A percentile compares a stretch with the other conserved stretches of the same genome.
Evolutionary conservation across 345 rosid species (phyloP).

Genomic region (Euclidium syriacum): DNA sequence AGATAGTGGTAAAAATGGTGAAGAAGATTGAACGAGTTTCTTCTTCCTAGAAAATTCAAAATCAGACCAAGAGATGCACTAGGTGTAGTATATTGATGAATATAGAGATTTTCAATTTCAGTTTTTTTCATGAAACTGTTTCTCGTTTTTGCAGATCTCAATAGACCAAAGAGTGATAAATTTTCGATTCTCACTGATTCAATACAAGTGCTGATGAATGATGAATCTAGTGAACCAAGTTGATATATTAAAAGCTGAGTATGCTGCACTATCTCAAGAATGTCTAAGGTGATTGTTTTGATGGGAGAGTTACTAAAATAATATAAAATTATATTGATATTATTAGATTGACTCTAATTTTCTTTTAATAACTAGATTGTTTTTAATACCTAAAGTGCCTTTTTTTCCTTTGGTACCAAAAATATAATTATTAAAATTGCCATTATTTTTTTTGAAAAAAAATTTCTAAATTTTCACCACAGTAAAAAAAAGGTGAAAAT

Average conservation of each 20-base stretch:
- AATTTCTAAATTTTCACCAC: too few relatives aligned
- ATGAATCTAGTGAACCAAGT: constrained; percentile 56
- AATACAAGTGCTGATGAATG: constrained; percentile 41
- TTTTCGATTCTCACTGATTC: constrained; percentile 52
- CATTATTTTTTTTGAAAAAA: too few relatives aligned
- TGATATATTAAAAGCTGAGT: constrained; percentile 39
- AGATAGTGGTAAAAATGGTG: constrained; percentile 35
- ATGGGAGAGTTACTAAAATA: too few relatives aligned
- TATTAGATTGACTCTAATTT: too few relatives aligned
- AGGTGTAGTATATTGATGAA: constrained; percentile 18
- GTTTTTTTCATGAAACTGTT: neutral
- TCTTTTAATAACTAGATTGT: too few relatives aligned
- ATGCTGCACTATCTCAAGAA: constrained; percentile 50
- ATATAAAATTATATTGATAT: too few relatives aligned
- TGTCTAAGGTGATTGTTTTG: constrained; percentile 56
- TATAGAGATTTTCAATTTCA: neutral
- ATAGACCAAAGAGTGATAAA: constrained; percentile 59
- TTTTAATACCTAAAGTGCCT: too few relatives aligned
- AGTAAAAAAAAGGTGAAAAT: too few relatives aligned
- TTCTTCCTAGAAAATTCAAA: constrained; percentile 53
- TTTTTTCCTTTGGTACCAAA: too few relatives aligned
- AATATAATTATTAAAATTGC: too few relatives aligned
- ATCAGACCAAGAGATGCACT: constrained; percentile 56
- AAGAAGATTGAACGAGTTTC: constrained; percentile 42
- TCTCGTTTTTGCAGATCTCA: constrained; percentile 36